Conservation (phyloP, 306 rosid species). For the Carpinus fangiana region DNA sequence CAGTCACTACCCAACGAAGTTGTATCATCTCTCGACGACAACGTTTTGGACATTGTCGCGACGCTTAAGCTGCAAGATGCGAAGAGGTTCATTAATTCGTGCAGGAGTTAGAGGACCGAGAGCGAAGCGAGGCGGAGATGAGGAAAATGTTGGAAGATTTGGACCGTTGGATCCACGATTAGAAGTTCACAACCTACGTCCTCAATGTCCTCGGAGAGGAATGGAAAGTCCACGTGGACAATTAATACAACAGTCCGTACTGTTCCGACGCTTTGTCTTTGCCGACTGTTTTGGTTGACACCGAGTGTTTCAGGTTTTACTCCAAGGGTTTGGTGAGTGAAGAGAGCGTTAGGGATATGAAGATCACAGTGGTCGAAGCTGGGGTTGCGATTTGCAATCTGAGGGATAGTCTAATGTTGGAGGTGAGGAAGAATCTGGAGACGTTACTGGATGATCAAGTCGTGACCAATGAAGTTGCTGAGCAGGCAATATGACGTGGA, state of each 20-base stretch:
- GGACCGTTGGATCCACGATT: slow-evolving; percentile 40
- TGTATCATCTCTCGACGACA: background rate
- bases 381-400: slow-evolving; percentile 28
- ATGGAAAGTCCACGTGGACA: slow-evolving; percentile 36
- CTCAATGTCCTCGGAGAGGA: slow-evolving; percentile 31
- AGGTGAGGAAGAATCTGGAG: too few species aligned
- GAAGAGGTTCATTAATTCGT: too few species aligned
- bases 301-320: slow-evolving; percentile 38
- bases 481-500: too few species aligned
- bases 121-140: too few species aligned
- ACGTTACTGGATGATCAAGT: too few species aligned
- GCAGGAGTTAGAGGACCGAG: too few species aligned
- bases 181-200: slow-evolving; percentile 30
- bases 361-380: slow-evolving; percentile 27
- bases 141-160: slow-evolving; percentile 4
- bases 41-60: slow-evolving; percentile 27
- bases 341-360: slow-evolving; percentile 36
- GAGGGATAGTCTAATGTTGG: too few species aligned
- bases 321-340: slow-evolving; percentile 56
- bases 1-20: background rate
- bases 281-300: background rate
- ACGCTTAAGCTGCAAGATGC: slow-evolving; percentile 38
- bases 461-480: too few species aligned
- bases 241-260: slow-evolving; percentile 31
- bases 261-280: background rate